A percentile compares a stretch with the other conserved stretches of the same genome.
Evolutionary conservation across 2,329 filamentous ascomycete genomes (phyloP).

Genomic region (Aspergillus hortae): DNA sequence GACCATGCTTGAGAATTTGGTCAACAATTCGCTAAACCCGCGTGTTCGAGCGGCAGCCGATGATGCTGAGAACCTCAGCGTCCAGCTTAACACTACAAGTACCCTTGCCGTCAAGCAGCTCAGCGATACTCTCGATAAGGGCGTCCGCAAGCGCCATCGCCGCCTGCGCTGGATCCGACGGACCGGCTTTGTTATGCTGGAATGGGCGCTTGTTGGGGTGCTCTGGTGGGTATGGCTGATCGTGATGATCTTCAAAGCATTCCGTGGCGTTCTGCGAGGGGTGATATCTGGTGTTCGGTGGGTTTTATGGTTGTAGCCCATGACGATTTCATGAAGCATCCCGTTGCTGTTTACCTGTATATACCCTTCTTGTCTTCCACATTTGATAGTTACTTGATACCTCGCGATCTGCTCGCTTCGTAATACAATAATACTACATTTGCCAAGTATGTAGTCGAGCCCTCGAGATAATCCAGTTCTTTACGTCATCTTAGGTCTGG

Average conservation of each 20-base stretch:
- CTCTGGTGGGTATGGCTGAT: constrained; percentile 96
- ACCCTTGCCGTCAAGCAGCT: constrained; percentile 78
- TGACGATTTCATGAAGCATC: neutral
- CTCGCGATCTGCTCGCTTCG: no score
- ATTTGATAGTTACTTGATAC: no score
- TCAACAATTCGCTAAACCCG: constrained; percentile 50
- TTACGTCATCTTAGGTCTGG: no score
- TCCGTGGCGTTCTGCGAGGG: constrained; percentile 61
- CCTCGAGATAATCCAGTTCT: no score
- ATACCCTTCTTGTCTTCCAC: neutral
- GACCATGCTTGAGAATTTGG: constrained; percentile 42
- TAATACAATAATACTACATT: no score
- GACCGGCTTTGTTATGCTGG: constrained; percentile 74
- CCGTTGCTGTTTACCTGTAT: neutral
- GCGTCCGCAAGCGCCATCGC: constrained; percentile 68
- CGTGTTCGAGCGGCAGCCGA: constrained; percentile 68
- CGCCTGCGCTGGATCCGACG: constrained; percentile 73
- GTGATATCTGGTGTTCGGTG: constrained; percentile 63
- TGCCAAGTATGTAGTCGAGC: no score
- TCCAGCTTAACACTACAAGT: constrained; percentile 71
- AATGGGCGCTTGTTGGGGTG: constrained; percentile 82
- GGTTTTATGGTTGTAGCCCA: constrained; percentile 70
- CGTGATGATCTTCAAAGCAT: constrained; percentile 69
- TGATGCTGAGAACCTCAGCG: constrained; percentile 73
- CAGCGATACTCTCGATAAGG: constrained; percentile 66